phyloP scores from a whole-genome alignment of 1,284 basidiomycete species.

The Rhodofomes roseus region DNA sequence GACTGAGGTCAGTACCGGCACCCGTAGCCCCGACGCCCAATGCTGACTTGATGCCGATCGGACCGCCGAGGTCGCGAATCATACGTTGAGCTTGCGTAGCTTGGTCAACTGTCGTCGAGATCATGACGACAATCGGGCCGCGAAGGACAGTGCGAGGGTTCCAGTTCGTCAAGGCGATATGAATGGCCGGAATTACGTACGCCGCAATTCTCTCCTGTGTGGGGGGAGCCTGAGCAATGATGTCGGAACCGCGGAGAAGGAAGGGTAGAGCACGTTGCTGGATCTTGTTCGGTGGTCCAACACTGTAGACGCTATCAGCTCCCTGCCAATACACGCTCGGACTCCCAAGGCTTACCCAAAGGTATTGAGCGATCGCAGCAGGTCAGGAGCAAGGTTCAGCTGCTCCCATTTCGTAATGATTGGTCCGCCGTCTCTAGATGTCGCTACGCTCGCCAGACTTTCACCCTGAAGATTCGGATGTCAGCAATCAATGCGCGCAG shows the following conservation, averaged over 20 bases:
- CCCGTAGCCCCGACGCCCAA: constrained; percentile 78
- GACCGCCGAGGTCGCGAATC: constrained; percentile 90
- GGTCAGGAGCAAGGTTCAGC: constrained; percentile 79
- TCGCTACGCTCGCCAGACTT: constrained; percentile 43
- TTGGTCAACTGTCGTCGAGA: constrained; percentile 97
- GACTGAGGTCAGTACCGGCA: constrained; percentile 60
- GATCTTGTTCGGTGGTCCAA: constrained; percentile 98
- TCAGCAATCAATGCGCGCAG: constrained; percentile 19
- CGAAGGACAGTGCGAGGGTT: constrained; percentile 51
- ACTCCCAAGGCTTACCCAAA: constrained; percentile 72
- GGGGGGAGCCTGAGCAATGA: constrained; percentile 97
- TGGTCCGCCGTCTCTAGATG: constrained; percentile 73
- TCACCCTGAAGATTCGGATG: constrained; percentile 44
- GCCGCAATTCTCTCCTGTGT: constrained; percentile 98
- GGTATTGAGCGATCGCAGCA: constrained; percentile 86
- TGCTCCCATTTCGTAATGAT: constrained; percentile 97
- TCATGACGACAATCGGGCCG: constrained; percentile 87
- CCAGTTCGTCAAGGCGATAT: constrained; percentile 71
- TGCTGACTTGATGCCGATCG: constrained; percentile 86
- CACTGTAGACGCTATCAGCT: constrained; percentile 42
- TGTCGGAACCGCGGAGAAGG: constrained; percentile 89
- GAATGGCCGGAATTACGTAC: constrained; percentile 92
- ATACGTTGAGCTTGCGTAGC: constrained; percentile 98
- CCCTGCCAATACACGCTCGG: constrained; percentile 5
- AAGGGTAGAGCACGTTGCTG: constrained; percentile 96